Percentiles rank a stretch among this genome's conserved stretches.
Conservation (phyloP, 2,329 filamentous ascomycete species). For the Colletotrichum tropicicola region DNA sequence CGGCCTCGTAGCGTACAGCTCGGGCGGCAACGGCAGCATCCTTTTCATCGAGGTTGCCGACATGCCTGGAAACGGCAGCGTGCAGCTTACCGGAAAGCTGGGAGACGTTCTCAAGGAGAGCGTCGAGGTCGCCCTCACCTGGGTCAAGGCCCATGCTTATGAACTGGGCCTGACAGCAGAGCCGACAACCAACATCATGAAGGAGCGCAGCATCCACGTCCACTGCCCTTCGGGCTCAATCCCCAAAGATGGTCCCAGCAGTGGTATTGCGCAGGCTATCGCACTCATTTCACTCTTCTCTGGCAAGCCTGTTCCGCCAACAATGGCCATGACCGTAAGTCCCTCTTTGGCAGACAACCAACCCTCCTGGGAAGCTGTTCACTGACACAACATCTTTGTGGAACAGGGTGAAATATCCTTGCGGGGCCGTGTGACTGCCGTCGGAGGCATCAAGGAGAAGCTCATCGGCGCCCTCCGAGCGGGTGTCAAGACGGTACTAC, state of each 20-base stretch:
- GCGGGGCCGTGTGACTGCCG: constrained; percentile 88
- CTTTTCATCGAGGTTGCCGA: constrained; percentile 98
- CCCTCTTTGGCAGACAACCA: background rate
- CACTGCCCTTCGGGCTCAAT: constrained; percentile 96
- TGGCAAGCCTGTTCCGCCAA: constrained; percentile 85
- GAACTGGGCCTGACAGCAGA: constrained; percentile 86
- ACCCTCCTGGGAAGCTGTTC: background rate
- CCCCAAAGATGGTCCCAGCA: constrained; percentile 89
- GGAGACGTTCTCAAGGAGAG: constrained; percentile 97
- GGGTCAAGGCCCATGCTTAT: constrained; percentile 96
- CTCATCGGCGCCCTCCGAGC: constrained; percentile 92
- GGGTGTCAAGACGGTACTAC: constrained; percentile 91
- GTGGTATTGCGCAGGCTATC: constrained; percentile 92
- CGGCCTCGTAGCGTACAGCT: constrained; percentile 92
- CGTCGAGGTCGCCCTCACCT: constrained; percentile 93
- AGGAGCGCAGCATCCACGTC: constrained; percentile 91
- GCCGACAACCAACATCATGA: constrained; percentile 92
- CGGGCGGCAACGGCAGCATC: constrained; percentile 92
- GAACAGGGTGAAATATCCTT: constrained; percentile 76
- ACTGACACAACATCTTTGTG: constrained; percentile 26
- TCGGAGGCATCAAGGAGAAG: constrained; percentile 99
- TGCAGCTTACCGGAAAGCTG: constrained; percentile 95
- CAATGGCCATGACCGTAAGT: constrained; percentile 91
- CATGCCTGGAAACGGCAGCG: constrained; percentile 91
- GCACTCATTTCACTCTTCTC: constrained; percentile 91